Percentiles rank a stretch among this genome's conserved stretches.
phyloP scores from a whole-genome alignment of 2,329 filamentous ascomycete species.

The Pseudocercospora crystallina region DNA sequence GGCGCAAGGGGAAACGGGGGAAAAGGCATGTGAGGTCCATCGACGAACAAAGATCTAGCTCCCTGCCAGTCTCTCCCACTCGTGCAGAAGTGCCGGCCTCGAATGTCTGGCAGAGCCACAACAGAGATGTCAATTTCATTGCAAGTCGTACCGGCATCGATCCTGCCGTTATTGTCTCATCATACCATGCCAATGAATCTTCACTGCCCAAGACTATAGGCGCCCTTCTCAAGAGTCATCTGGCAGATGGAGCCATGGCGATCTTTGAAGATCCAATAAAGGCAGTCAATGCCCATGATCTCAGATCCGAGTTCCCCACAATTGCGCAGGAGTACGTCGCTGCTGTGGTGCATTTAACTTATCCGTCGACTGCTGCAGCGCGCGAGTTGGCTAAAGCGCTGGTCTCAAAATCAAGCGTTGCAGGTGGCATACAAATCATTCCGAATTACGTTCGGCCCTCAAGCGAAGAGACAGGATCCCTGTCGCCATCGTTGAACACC shows the following conservation, averaged over 20 bases:
- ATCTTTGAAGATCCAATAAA: slow-evolving; percentile 22
- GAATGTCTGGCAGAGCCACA: slow-evolving; percentile 61
- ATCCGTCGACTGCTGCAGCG: slow-evolving; percentile 58
- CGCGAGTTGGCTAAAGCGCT: slow-evolving; percentile 61
- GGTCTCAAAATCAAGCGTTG: slow-evolving; percentile 37
- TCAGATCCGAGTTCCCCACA: slow-evolving; percentile 56
- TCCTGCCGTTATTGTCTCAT: slow-evolving; percentile 51
- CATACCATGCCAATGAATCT: slow-evolving; percentile 60
- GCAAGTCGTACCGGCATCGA: slow-evolving; percentile 51
- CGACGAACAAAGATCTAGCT: slow-evolving; percentile 25
- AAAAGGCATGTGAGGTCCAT: slow-evolving; percentile 37
- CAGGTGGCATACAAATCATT: slow-evolving; percentile 50
- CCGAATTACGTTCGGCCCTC: slow-evolving; percentile 47
- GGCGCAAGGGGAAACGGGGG: slow-evolving; percentile 48
- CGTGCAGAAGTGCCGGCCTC: slow-evolving; percentile 16
- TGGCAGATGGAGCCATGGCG: slow-evolving; percentile 11
- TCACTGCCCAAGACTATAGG: slow-evolving; percentile 57
- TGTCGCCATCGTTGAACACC: no score
- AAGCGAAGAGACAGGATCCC: slow-evolving; percentile 24
- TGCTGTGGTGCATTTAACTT: slow-evolving; percentile 57
- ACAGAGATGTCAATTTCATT: slow-evolving; percentile 62
- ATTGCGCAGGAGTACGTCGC: slow-evolving; percentile 51
- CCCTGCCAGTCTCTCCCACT: slow-evolving; percentile 30
- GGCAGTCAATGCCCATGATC: slow-evolving; percentile 50
- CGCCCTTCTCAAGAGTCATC: slow-evolving; percentile 48